These are phyloP conservation scores for Xylariomycetidae sp. DNA, from an alignment of 2,329 filamentous ascomycete genomes.

Conservation along the genomic window DNA sequence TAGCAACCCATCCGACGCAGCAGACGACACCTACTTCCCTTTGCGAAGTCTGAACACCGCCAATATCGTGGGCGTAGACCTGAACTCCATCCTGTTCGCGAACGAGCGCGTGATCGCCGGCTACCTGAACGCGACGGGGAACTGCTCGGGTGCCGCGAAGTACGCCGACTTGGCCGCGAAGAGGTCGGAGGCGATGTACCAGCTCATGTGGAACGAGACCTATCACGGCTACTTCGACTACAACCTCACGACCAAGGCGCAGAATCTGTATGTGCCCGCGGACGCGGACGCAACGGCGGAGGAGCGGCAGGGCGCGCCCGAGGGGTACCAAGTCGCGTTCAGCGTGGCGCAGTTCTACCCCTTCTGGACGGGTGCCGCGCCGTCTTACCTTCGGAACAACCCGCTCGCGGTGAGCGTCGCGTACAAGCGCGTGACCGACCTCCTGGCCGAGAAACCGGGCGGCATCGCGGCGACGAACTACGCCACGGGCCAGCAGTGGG, in stretches of 20 bases:
- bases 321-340: constrained; percentile 52
- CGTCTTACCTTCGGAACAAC: constrained; percentile 49
- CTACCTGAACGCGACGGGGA: constrained; percentile 47
- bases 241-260: constrained; percentile 53
- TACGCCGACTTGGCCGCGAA: constrained; percentile 45
- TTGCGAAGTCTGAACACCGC: constrained; percentile 56
- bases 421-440: constrained; percentile 45
- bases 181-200: constrained; percentile 56
- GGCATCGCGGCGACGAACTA: constrained; percentile 59
- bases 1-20: constrained; percentile 49
- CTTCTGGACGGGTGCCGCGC: constrained; percentile 63
- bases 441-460: constrained; percentile 46
- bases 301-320: constrained; percentile 40
- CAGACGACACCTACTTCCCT: constrained; percentile 56
- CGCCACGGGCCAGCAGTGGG: constrained; percentile 56
- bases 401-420: constrained; percentile 50
- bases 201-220: constrained; percentile 58
- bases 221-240: constrained; percentile 63
- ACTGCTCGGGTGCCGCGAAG: constrained; percentile 39
- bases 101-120: constrained; percentile 55
- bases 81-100: constrained; percentile 63
- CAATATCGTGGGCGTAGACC: constrained; percentile 55
- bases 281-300: constrained; percentile 39
- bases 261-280: constrained; percentile 47
- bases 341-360: constrained; percentile 57